A percentile compares a stretch with the other conserved stretches of the same genome.
Evolutionary conservation across 257 asterid genomes (phyloP).

Genomic region (Solanum medicagineum): DNA sequence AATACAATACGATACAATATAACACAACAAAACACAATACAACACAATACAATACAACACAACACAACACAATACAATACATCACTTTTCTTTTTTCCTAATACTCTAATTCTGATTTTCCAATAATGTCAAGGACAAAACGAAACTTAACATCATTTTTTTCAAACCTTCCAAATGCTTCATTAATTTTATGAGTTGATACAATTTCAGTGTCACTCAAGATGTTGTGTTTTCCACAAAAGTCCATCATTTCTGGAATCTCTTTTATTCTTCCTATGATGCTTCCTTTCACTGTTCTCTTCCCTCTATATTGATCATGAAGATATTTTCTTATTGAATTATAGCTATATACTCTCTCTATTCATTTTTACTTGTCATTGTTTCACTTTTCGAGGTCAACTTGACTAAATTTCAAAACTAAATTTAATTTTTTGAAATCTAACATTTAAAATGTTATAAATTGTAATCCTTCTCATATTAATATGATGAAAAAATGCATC

Average conservation of each 20-base stretch:
- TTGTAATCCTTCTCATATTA: no score
- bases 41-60: no score
- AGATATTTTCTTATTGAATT: neutral
- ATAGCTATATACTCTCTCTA: neutral
- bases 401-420: no score
- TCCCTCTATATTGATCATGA: constrained; percentile 19
- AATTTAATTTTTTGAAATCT: no score
- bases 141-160: constrained; percentile 81
- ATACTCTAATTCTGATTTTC: neutral
- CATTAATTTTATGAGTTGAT: constrained; percentile 31
- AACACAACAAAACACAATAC: no score
- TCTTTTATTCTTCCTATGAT: constrained; percentile 60
- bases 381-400: no score
- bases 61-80: no score
- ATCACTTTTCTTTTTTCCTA: neutral
- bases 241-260: constrained; percentile 68
- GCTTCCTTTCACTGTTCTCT: constrained; percentile 77
- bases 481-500: no score
- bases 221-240: constrained; percentile 58
- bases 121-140: constrained; percentile 58
- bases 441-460: no score
- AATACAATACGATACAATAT: no score
- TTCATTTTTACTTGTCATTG: no score
- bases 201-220: constrained; percentile 65
- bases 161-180: constrained; percentile 46